Conservation (phyloP, 352 stramenopile species). For the Blastocystis hominis region DNA sequence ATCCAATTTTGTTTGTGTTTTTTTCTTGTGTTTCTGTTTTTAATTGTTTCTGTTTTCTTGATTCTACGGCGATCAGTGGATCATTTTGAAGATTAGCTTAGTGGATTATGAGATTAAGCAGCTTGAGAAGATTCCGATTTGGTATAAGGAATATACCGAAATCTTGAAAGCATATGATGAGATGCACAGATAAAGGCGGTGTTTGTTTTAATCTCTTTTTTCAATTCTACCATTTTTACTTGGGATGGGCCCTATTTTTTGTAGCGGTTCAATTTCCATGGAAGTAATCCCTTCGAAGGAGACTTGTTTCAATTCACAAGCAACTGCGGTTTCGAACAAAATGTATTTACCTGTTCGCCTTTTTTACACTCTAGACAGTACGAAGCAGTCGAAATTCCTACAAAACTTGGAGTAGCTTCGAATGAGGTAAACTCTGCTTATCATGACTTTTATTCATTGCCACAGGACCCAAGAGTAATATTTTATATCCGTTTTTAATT, state of each 20-base stretch:
- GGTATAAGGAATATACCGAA: background rate
- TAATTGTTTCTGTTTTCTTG: background rate
- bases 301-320: background rate
- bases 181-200: background rate
- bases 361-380: background rate
- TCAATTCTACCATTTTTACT: background rate
- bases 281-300: background rate
- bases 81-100: background rate
- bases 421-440: too few relatives aligned
- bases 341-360: background rate
- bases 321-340: background rate
- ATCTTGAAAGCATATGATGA: background rate
- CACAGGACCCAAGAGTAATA: background rate
- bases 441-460: too few relatives aligned
- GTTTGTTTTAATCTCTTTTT: background rate
- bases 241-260: background rate
- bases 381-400: background rate
- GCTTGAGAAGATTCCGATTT: conserved; percentile 21
- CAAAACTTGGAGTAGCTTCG: too few relatives aligned
- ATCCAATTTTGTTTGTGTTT: background rate
- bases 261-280: background rate
- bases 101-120: conserved; percentile 6
- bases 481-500: background rate
- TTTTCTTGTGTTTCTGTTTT: too few relatives aligned
- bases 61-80: background rate